Evolutionary conservation across 2,329 filamentous ascomycete genomes (phyloP).

Genomic region (Monilinia polystroma): DNA sequence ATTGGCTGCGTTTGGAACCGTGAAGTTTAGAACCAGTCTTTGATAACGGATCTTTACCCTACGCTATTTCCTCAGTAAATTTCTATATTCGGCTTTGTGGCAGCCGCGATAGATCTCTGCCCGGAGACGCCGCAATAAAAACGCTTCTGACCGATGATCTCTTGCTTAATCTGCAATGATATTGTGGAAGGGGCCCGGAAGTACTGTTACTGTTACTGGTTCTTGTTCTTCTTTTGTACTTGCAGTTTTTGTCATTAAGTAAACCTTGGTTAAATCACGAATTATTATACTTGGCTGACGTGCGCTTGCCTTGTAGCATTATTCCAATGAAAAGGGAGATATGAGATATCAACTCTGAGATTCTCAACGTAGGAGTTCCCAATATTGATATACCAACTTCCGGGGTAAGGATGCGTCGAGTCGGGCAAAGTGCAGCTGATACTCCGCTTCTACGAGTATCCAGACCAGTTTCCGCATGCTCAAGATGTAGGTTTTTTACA

Average conservation of each 20-base stretch:
- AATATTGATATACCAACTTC: conserved; percentile 3
- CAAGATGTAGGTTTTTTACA: conserved; percentile 56
- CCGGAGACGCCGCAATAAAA: background rate
- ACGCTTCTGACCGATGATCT: conserved; percentile 1
- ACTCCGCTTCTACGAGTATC: conserved; percentile 69
- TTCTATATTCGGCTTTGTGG: background rate
- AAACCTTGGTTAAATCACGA: background rate
- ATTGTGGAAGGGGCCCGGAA: background rate
- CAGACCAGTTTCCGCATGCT: conserved; percentile 76
- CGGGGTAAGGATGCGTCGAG: conserved; percentile 29
- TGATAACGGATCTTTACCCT: conserved; percentile 3
- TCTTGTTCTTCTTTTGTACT: background rate
- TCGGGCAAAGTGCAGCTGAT: conserved; percentile 34
- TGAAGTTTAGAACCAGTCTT: background rate
- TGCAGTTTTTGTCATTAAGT: background rate
- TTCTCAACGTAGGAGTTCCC: background rate
- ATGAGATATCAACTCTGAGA: conserved; percentile 9
- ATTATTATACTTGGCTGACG: conserved; percentile 11
- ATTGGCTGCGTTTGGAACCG: conserved; percentile 1
- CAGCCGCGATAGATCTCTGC: background rate
- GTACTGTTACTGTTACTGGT: background rate
- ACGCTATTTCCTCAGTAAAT: conserved; percentile 6
- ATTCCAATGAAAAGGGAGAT: background rate
- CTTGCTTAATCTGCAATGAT: conserved; percentile 16
- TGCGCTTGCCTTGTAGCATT: background rate